phyloP scores from a whole-genome alignment of 345 rosid genomes.

The Populus euphratica region DNA sequence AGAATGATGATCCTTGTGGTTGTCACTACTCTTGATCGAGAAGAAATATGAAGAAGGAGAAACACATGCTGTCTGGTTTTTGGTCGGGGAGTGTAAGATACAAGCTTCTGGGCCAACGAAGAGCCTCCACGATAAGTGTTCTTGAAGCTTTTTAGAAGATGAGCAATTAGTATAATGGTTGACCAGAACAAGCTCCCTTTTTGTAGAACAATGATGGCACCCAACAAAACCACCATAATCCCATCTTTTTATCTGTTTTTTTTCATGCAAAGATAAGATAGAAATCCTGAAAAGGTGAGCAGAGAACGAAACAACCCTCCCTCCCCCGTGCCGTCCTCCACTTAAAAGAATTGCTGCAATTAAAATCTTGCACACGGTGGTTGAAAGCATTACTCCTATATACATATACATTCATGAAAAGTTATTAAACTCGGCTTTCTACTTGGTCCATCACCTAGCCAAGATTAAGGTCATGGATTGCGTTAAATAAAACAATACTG shows the following conservation, averaged over 20 bases:
- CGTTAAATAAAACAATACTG: no score
- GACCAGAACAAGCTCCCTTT: slow-evolving; percentile 18
- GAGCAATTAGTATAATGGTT: slow-evolving; percentile 10
- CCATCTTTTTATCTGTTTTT: background rate
- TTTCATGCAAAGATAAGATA: slow-evolving; percentile 22
- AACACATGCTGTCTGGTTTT: slow-evolving; percentile 14
- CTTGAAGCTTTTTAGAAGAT: background rate
- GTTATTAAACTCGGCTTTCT: no score
- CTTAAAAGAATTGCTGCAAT: background rate
- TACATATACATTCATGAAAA: no score
- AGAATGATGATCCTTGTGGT: background rate
- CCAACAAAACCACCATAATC: slow-evolving; percentile 2
- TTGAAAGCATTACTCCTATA: no score
- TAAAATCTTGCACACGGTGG: no score
- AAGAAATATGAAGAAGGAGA: background rate
- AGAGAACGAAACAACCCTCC: background rate
- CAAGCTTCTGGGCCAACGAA: slow-evolving; percentile 17
- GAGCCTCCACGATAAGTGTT: slow-evolving; percentile 8
- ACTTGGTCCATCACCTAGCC: no score
- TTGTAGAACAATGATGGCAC: slow-evolving; percentile 22
- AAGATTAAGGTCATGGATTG: no score
- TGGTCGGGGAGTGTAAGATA: slow-evolving; percentile 2
- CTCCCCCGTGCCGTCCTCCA: background rate
- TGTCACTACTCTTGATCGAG: background rate
- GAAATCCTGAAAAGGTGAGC: background rate